Base-by-base conservation (phyloP, 1,139 yeast genomes). In the Pichia sp. region DNA sequence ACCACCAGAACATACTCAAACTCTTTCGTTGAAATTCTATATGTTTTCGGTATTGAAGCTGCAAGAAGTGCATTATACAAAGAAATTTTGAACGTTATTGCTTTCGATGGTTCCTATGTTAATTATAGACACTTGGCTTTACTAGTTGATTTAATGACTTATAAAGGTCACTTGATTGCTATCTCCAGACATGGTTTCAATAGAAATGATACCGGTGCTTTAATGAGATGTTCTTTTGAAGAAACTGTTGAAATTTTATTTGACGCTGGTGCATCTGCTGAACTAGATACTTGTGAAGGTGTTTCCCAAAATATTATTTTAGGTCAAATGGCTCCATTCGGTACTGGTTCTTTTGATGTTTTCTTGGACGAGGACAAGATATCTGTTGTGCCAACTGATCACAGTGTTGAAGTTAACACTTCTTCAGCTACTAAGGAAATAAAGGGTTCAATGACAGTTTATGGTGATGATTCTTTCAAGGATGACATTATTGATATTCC, bases 141-240 rank as follows among this genome's bases (percentile, higher is more conserved):
- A 58, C 75, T 94, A 59, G 97, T 92, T 48, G 99, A 94, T 71
- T 95, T 90, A 32, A 94, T 94, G 99, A 94, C 99, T 2, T 85
- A 95, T 41, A 85, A 96, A 65, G 99, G 99, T 61, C 96, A 92
- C 62, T 75, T 94, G 67, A 92, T 94, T 87, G 97, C 98, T 35
- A 92, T 94, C 58, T 92, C 98, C 44, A 95, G 99, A 77, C 98
- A 92, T 64, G 99, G 99, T 77, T 92, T 94, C 67, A 94, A 94
- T 66, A 83, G 98, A 69, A 86, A 95, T 35, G 97, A 92, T 55
- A 94, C 98, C 33, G 98, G 98, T 69, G 98, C 98, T 1, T 75
- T 94, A 62, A 94, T 94, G 98, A 81, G 98, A 68, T 92, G 97
- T 72, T 92, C 98, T 43, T 94, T 94, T 72, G 99, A 94, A 71